Evolutionary conservation across 2,329 filamentous ascomycete species (phyloP).

Genomic region (Beauveria caledonica): DNA sequence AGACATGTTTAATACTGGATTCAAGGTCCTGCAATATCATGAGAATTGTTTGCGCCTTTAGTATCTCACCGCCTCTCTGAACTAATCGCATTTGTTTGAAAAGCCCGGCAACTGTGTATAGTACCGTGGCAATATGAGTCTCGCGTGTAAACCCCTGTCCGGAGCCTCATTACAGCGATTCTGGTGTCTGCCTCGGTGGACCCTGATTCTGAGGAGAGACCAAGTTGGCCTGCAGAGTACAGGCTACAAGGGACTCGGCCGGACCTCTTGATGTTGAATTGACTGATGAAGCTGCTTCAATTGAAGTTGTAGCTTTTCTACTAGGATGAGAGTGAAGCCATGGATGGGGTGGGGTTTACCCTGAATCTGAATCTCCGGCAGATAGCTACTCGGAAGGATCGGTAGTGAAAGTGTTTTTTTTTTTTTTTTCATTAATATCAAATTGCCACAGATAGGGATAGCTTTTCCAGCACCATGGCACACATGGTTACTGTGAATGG

Average conservation of each 20-base stretch:
- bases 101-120: too few relatives aligned
- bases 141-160: neutral
- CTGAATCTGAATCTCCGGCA: neutral
- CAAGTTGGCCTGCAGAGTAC: neutral
- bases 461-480: too few relatives aligned
- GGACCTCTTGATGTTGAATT: neutral
- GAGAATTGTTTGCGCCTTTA: too few relatives aligned
- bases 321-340: neutral
- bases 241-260: neutral
- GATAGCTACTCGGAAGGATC: neutral
- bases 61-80: neutral
- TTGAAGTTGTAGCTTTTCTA: neutral
- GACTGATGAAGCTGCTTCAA: neutral
- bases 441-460: neutral
- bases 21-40: neutral
- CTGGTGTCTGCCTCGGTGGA: neutral
- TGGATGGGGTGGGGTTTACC: too few relatives aligned
- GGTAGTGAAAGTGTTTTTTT: neutral
- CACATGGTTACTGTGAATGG: too few relatives aligned
- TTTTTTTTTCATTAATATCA: neutral
- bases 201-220: slow-evolving; percentile 2
- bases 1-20: neutral
- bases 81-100: neutral
- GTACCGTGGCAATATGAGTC: neutral
- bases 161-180: slow-evolving; percentile 4